Percentiles rank a stretch among this genome's conserved stretches.
phyloP scores from a whole-genome alignment of 2,329 filamentous ascomycete genomes.

The Fusarium temperatum region DNA sequence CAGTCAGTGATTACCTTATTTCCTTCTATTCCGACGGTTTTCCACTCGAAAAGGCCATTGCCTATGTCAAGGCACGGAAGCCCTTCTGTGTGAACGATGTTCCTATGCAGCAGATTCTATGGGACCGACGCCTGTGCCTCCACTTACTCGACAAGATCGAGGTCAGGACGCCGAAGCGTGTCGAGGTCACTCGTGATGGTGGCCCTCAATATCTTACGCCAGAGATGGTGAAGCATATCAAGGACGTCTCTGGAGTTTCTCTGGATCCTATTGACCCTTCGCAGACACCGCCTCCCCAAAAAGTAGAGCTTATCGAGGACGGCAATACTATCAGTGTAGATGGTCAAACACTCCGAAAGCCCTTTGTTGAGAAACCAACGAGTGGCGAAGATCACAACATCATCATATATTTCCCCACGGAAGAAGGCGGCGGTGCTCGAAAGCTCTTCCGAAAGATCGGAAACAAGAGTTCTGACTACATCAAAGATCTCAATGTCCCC shows the following conservation, averaged over 20 bases:
- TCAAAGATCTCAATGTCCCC: conserved; percentile 78
- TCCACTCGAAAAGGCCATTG: conserved; percentile 94
- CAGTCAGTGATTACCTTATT: conserved; percentile 82
- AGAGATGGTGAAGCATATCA: conserved; percentile 82
- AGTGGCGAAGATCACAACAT: conserved; percentile 99
- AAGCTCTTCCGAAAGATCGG: conserved; percentile 96
- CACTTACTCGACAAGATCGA: conserved; percentile 87
- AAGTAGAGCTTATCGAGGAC: conserved; percentile 87
- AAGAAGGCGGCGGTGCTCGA: conserved; percentile 86
- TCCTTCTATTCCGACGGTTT: conserved; percentile 99
- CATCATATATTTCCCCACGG: conserved; percentile 93
- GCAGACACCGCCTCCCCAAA: conserved; percentile 70
- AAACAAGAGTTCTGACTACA: conserved; percentile 98
- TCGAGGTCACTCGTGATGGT: conserved; percentile 94
- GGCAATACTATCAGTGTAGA: conserved; percentile 90
- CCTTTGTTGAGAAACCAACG: conserved; percentile 98
- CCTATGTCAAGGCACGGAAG: conserved; percentile 90
- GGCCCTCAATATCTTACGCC: conserved; percentile 81
- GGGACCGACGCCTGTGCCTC: conserved; percentile 92
- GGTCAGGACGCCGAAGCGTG: conserved; percentile 85
- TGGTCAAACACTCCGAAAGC: conserved; percentile 82
- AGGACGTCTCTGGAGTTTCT: conserved; percentile 79
- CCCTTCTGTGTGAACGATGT: conserved; percentile 98
- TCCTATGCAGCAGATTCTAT: conserved; percentile 95
- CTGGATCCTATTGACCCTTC: conserved; percentile 75